Percentiles rank a stretch among this genome's conserved stretches.
These are phyloP conservation scores for Aaosphaeria arxii DNA, from an alignment of 2,329 filamentous ascomycete genomes.

Conservation along the genomic window DNA sequence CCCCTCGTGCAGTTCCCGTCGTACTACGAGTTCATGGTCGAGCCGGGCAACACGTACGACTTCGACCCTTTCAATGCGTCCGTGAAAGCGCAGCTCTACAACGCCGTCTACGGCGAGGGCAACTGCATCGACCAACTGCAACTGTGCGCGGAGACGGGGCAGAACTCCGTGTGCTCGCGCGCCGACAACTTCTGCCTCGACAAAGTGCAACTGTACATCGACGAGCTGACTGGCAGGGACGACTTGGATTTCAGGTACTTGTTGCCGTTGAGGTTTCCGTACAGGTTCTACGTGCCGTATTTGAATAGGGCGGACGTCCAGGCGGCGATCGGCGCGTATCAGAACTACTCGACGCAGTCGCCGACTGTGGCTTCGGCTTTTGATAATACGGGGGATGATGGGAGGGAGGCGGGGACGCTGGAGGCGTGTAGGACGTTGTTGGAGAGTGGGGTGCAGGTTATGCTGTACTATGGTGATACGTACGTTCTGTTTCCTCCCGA, in stretches of 20 bases:
- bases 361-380: slow-evolving; percentile 47
- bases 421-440: slow-evolving; percentile 41
- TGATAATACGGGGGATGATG: slow-evolving; percentile 49
- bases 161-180: slow-evolving; percentile 50
- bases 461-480: slow-evolving; percentile 48
- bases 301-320: slow-evolving; percentile 56
- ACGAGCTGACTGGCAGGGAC: slow-evolving; percentile 52
- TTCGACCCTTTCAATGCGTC: slow-evolving; percentile 52
- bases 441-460: slow-evolving; percentile 39
- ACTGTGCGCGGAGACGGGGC: slow-evolving; percentile 53
- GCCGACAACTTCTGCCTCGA: slow-evolving; percentile 57
- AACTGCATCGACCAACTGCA: slow-evolving; percentile 60
- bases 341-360: slow-evolving; percentile 54
- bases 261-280: slow-evolving; percentile 56
- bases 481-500: slow-evolving; percentile 5
- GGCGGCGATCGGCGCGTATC: slow-evolving; percentile 57
- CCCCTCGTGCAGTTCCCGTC: slow-evolving; percentile 55
- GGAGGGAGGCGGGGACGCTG: slow-evolving; percentile 42
- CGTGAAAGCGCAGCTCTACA: slow-evolving; percentile 52
- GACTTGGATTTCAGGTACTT: slow-evolving; percentile 61
- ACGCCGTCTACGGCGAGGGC: slow-evolving; percentile 58
- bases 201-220: slow-evolving; percentile 53
- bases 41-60: slow-evolving; percentile 57
- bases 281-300: slow-evolving; percentile 54
- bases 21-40: slow-evolving; percentile 58